A percentile compares a stretch with the other conserved stretches of the same genome.
Conservation (phyloP, 139 green algal genomes). For the Bryopsis sp. region DNA sequence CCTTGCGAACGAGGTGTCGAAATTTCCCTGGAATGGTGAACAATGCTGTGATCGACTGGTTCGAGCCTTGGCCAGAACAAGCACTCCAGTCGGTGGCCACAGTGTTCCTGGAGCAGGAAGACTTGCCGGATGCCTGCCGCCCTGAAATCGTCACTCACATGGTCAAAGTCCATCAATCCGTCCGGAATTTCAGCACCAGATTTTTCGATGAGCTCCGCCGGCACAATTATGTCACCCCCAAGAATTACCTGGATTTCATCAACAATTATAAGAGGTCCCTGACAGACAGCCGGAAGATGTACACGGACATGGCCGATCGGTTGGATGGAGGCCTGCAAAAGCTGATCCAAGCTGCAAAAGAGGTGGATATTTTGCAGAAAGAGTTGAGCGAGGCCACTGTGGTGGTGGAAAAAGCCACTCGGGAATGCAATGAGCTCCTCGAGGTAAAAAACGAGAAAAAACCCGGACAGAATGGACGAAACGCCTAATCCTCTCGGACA, state of each 20-base stretch:
- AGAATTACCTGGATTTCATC: conserved; percentile 92
- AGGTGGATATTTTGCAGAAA: conserved; percentile 78
- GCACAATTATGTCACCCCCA: conserved; percentile 87
- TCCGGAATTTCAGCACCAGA: conserved; percentile 43
- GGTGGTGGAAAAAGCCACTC: conserved; percentile 70
- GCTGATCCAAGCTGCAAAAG: conserved; percentile 67
- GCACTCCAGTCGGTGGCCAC: conserved; percentile 61
- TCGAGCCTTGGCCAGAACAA: conserved; percentile 77
- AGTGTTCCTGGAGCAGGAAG: conserved; percentile 56
- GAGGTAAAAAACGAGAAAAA: conserved; percentile 30
- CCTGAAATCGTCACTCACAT: conserved; percentile 71
- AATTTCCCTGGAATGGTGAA: conserved; percentile 87
- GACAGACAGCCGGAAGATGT: conserved; percentile 35
- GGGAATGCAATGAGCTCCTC: conserved; percentile 72
- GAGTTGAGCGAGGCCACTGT: conserved; percentile 67
- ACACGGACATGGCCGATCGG: conserved; percentile 44
- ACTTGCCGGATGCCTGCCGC: conserved; percentile 38
- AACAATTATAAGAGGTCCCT: conserved; percentile 65
- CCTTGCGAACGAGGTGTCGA: conserved; percentile 54
- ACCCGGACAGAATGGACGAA: no score
- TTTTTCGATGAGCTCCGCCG: conserved; percentile 42
- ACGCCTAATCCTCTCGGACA: no score
- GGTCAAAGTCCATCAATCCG: conserved; percentile 72
- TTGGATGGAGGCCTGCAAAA: conserved; percentile 70
- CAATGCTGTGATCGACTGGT: conserved; percentile 87